Evolutionary conservation across 1,139 yeast species (phyloP), one percentile per base, ranked within the genome.

Genomic region (Wickerhamiella infanticola): DNA sequence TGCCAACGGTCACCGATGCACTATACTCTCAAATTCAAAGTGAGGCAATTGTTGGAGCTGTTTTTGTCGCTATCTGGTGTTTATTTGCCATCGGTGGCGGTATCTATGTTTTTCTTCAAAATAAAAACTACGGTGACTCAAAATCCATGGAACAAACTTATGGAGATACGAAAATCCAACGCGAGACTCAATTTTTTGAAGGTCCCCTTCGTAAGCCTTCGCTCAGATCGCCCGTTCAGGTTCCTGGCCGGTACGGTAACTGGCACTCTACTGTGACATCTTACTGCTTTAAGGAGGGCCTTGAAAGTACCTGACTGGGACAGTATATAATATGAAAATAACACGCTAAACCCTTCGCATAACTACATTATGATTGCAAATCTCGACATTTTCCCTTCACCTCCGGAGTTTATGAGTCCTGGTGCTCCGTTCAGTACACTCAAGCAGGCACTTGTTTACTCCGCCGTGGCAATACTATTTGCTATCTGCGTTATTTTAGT

Each of bases 41-140:
- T 7, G 53, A 51, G 37, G 38, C 44, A 24, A 43, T 47, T 6
- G 45, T 50, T 1, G 47, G 48, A 1, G 45, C 48, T 8, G 24
- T 35, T 1, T 41, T 51, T 3, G n/a, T 52, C 3, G 45, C 35
- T 2, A 29, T 51, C 1, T 51, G 33, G 33, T 7, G 7, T 7
- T 1, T 29, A 7, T 29, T 29, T 11, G 33, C 33, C 11, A 29
- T 29, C 7, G 33, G 9, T 29, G 33, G 33, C 7, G 11, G 7
- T 7, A 29, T 29, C 3, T 29, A 29, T 2, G 33, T 29, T 1
- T 11, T 7, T 11, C 7, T 11, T 29, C 33, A 29, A 11, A 29
- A 29, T 11, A 29, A 29, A 29, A 11, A 29, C 33, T 18, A 18
- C 18, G 18, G 18, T 18, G 11, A 29, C 11, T 7, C 33, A 7